Conservation (phyloP, 345 rosid genomes). For the Barbarea vulgaris region DNA sequence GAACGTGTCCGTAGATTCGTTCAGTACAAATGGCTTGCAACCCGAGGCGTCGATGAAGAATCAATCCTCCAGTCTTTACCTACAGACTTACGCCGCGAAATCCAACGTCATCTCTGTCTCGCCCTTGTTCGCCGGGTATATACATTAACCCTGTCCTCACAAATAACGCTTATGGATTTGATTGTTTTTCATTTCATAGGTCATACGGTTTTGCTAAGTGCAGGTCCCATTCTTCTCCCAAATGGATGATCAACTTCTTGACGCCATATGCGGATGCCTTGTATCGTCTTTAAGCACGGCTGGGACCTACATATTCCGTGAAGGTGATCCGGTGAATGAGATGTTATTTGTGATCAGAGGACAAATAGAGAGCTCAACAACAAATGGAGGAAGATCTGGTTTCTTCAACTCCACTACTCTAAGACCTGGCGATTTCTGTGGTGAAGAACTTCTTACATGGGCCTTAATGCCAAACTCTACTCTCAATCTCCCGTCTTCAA, state of each 20-base stretch:
- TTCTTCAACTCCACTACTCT: constrained; percentile 89
- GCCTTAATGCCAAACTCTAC: constrained; percentile 81
- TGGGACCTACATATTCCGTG: constrained; percentile 71
- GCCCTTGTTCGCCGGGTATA: constrained; percentile 89
- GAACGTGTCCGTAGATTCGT: constrained; percentile 76
- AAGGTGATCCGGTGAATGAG: constrained; percentile 89
- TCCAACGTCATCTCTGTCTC: constrained; percentile 88
- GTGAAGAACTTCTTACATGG: constrained; percentile 94
- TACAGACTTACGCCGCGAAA: constrained; percentile 84
- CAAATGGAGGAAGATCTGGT: constrained; percentile 88
- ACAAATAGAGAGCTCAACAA: constrained; percentile 87
- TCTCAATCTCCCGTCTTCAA: constrained; percentile 68
- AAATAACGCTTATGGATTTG: background rate
- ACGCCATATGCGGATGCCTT: constrained; percentile 89
- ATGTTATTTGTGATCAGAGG: constrained; percentile 93
- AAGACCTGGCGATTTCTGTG: constrained; percentile 89
- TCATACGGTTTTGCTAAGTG: constrained; percentile 7
- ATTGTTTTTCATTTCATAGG: background rate
- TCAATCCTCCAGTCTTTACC: constrained; percentile 72
- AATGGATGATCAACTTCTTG: constrained; percentile 94
- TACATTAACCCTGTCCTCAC: background rate
- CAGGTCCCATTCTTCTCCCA: constrained; percentile 94
- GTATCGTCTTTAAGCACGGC: constrained; percentile 73
- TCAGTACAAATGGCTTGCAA: constrained; percentile 93
- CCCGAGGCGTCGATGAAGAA: constrained; percentile 94